phyloP scores from a whole-genome alignment of 768 basidiomycete species.

The Collybiopsis confluens region DNA sequence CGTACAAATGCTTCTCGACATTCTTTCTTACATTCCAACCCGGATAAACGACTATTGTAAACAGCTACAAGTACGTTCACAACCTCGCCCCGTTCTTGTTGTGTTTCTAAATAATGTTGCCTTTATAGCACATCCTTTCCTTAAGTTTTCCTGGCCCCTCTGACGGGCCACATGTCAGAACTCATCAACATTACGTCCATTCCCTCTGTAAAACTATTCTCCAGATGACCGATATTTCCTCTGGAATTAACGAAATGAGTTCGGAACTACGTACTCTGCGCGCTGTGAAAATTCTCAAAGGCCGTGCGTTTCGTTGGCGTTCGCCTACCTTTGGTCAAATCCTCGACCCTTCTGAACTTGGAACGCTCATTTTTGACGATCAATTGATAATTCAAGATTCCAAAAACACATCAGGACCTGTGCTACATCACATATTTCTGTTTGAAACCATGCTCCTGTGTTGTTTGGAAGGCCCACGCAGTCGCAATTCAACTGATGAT shows the following conservation, averaged over 20 bases:
- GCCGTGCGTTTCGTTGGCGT: slow-evolving; percentile 24
- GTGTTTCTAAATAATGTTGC: neutral
- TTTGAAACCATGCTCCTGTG: slow-evolving; percentile 32
- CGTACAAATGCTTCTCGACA: slow-evolving; percentile 22
- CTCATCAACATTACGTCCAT: slow-evolving; percentile 20
- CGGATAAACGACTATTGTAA: slow-evolving; percentile 25
- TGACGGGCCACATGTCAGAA: neutral
- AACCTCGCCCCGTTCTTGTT: slow-evolving; percentile 24
- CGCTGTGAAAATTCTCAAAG: slow-evolving; percentile 20
- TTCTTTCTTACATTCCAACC: slow-evolving; percentile 28
- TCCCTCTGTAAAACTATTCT: slow-evolving; percentile 28
- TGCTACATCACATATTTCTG: slow-evolving; percentile 27
- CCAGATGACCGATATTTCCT: slow-evolving; percentile 25
- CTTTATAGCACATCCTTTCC: neutral
- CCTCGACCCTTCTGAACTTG: slow-evolving; percentile 22
- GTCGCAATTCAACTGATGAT: neutral
- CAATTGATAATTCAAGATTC: slow-evolving; percentile 20
- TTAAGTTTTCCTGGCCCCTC: neutral
- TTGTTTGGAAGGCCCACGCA: slow-evolving; percentile 21
- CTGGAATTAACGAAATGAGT: slow-evolving; percentile 35
- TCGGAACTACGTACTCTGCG: slow-evolving; percentile 31
- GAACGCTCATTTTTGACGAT: slow-evolving; percentile 32
- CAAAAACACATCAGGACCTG: slow-evolving; percentile 5
- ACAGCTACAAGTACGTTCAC: slow-evolving; percentile 28
- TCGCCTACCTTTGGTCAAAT: neutral